A percentile compares a stretch with the other conserved stretches of the same genome.
Evolutionary conservation across 106 monocot genomes (phyloP).

Genomic region (Narthecium ossifragum): DNA sequence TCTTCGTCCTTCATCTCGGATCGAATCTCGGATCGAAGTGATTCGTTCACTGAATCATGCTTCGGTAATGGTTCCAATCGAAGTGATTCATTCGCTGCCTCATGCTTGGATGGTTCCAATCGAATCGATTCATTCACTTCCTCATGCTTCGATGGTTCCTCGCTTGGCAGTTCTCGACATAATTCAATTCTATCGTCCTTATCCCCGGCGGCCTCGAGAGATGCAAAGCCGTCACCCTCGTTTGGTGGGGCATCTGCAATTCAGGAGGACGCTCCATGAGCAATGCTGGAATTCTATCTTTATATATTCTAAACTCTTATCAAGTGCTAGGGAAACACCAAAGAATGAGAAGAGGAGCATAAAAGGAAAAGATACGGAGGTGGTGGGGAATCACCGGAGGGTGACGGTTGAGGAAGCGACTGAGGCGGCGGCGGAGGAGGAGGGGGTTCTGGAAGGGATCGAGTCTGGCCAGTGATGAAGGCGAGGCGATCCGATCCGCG

Average conservation of each 20-base stretch:
- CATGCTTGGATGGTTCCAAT: not conserved
- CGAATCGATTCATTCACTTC: not conserved
- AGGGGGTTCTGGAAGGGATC: slow-evolving; percentile 21
- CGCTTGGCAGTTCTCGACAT: not conserved
- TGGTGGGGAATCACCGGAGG: not conserved
- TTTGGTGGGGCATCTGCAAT: not conserved
- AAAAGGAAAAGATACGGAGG: not conserved
- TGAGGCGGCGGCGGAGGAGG: not conserved
- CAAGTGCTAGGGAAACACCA: not conserved
- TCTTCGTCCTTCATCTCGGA: too few species aligned
- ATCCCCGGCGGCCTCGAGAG: not conserved
- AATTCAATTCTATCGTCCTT: not conserved
- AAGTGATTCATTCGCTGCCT: not conserved
- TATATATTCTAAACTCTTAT: not conserved
- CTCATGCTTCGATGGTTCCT: not conserved
- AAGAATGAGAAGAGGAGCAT: not conserved
- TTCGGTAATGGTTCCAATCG: not conserved
- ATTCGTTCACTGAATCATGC: not conserved
- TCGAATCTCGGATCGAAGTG: not conserved
- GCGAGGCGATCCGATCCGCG: slow-evolving; percentile 59
- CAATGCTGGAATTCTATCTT: not conserved
- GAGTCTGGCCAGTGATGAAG: slow-evolving; percentile 55
- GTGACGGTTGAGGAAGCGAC: too few species aligned
- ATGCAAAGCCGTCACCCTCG: not conserved
- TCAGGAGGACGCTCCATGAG: not conserved